Conservation (phyloP, 495 filamentous ascomycete species). For the Penicillium simplicissimum region DNA sequence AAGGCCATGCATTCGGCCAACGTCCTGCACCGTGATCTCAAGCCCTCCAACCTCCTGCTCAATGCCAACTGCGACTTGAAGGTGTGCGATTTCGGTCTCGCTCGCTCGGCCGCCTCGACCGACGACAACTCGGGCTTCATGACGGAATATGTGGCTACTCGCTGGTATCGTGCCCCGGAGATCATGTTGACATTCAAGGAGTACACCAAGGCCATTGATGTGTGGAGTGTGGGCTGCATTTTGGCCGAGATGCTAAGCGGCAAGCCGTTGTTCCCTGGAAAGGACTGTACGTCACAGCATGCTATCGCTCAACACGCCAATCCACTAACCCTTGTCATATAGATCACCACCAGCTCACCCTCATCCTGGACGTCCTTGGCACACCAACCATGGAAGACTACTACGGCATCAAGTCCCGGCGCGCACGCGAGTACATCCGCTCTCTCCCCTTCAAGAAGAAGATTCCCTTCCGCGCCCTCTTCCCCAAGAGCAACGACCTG, state of each 20-base stretch:
- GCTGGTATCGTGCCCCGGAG: constrained; percentile 98
- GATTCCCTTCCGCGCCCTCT: constrained; percentile 94
- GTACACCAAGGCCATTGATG: constrained; percentile 99
- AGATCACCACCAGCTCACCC: constrained; percentile 98
- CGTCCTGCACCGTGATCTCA: constrained; percentile 95
- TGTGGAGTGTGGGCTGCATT: constrained; percentile 99
- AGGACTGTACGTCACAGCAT: constrained; percentile 78
- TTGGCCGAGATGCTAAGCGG: constrained; percentile 99
- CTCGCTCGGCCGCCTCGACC: constrained; percentile 85
- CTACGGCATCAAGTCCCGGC: constrained; percentile 98
- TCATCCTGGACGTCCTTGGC: constrained; percentile 96
- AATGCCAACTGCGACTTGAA: constrained; percentile 99
- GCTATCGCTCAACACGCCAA: background rate
- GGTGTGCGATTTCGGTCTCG: constrained; percentile 97
- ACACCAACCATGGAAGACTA: constrained; percentile 99
- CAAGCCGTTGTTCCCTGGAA: constrained; percentile 97
- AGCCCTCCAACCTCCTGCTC: constrained; percentile 93
- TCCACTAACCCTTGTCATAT: constrained; percentile 6
- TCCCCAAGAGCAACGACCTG: constrained; percentile 93
- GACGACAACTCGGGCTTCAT: constrained; percentile 99
- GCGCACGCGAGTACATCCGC: constrained; percentile 97
- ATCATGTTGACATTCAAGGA: constrained; percentile 99
- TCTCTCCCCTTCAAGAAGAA: constrained; percentile 99
- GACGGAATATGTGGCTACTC: constrained; percentile 99
- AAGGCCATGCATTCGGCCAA: constrained; percentile 99